Evolutionary conservation across 2,329 filamentous ascomycete genomes (phyloP).

Genomic region (Fusarium sp.): DNA sequence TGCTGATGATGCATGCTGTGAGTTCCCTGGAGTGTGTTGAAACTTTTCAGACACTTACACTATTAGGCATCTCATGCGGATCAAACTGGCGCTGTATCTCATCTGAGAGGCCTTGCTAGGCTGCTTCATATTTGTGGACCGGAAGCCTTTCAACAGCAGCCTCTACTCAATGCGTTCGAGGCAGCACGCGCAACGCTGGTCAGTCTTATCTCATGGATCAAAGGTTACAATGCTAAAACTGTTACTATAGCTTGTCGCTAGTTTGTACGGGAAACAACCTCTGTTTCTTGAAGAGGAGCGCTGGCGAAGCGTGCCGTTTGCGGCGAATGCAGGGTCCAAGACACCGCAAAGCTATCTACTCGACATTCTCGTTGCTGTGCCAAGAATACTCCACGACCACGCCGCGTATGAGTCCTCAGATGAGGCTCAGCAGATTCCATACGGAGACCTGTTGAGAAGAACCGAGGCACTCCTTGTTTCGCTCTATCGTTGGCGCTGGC

Average conservation of each 20-base stretch:
- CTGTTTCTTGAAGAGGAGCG: not conserved
- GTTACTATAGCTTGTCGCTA: not conserved
- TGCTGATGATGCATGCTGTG: not conserved
- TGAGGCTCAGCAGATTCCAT: not conserved
- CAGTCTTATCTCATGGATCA: not conserved
- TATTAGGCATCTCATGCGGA: not conserved
- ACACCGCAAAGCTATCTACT: not conserved
- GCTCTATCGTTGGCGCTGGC: not conserved
- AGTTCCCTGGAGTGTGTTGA: not conserved
- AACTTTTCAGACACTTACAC: not conserved
- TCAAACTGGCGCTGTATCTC: not conserved
- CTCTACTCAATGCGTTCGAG: not conserved
- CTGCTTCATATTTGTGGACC: not conserved
- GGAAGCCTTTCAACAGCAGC: not conserved
- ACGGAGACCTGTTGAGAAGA: not conserved
- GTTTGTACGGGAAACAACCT: not conserved
- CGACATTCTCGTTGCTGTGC: not conserved
- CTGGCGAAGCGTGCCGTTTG: not conserved
- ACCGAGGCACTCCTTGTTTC: not conserved
- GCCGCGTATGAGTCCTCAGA: not conserved
- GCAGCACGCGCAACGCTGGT: not conserved
- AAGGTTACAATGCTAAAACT: not conserved
- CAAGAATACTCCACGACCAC: not conserved
- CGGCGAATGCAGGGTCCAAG: not conserved
- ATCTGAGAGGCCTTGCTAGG: not conserved